phyloP scores from a whole-genome alignment of 805 yeast genomes.

The Wickerhamiella kurtzmanii region DNA sequence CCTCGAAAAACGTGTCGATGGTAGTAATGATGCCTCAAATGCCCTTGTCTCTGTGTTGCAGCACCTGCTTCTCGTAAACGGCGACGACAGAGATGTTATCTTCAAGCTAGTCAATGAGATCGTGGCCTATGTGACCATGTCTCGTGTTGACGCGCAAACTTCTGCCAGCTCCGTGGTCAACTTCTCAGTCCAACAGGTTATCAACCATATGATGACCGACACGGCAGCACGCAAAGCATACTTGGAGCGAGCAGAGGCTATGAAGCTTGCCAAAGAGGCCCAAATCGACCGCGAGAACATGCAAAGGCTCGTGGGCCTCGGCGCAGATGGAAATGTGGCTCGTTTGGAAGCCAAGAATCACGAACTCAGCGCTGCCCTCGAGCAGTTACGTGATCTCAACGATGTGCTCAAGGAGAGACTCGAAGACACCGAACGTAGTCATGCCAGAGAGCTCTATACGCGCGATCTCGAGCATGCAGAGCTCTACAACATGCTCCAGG shows the following conservation, averaged over 20 bases:
- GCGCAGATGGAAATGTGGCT: constrained; percentile 61
- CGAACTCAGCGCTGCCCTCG: constrained; percentile 48
- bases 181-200: constrained; percentile 59
- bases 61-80: constrained; percentile 40
- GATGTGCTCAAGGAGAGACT: constrained; percentile 47
- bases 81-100: constrained; percentile 30
- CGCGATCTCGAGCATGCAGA: constrained; percentile 49
- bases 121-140: constrained; percentile 34
- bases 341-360: constrained; percentile 45
- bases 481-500: constrained; percentile 42
- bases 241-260: constrained; percentile 40
- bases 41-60: constrained; percentile 51
- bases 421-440: constrained; percentile 41
- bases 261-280: constrained; percentile 41
- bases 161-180: constrained; percentile 40
- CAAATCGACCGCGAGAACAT: constrained; percentile 48
- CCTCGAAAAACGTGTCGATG: constrained; percentile 43
- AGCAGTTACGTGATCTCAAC: constrained; percentile 46
- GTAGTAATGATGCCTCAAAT: constrained; percentile 41
- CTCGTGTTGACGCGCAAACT: constrained; percentile 36
- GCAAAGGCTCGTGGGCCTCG: constrained; percentile 53
- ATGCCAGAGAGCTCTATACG: constrained; percentile 24
- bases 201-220: constrained; percentile 66
- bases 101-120: constrained; percentile 52
- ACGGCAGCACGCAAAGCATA: constrained; percentile 70